phyloP scores from a whole-genome alignment of 2,329 filamentous ascomycete genomes.

The Hypoxylon sp. region DNA sequence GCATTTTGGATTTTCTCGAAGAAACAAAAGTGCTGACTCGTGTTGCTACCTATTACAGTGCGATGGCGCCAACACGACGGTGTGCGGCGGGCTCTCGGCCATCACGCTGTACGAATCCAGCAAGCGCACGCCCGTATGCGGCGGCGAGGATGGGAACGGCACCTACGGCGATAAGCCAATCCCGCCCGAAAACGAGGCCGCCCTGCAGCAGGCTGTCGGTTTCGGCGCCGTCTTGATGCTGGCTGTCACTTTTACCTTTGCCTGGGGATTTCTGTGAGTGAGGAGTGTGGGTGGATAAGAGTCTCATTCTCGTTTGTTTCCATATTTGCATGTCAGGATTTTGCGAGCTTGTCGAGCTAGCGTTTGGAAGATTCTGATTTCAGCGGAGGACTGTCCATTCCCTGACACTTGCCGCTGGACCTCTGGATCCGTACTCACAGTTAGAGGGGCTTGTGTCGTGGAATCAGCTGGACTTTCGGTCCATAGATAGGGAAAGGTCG shows the following conservation, averaged over 20 bases:
- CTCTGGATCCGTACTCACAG: neutral
- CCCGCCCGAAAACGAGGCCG: slow-evolving; percentile 13
- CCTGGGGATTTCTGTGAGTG: slow-evolving; percentile 16
- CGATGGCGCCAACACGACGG: slow-evolving; percentile 63
- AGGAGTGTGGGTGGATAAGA: neutral
- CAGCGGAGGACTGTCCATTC: neutral
- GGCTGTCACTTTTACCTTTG: slow-evolving; percentile 23
- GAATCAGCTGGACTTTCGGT: neutral
- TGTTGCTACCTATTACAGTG: slow-evolving; percentile 52
- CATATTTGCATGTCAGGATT: neutral
- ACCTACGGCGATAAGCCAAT: neutral
- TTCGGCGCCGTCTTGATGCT: slow-evolving; percentile 24
- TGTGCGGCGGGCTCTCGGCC: slow-evolving; percentile 67
- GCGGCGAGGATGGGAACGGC: neutral
- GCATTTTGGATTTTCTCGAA: neutral
- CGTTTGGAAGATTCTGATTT: neutral
- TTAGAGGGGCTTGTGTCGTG: neutral
- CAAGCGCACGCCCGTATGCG: neutral
- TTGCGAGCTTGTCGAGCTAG: slow-evolving; percentile 1
- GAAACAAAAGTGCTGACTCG: neutral
- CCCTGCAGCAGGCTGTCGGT: slow-evolving; percentile 22
- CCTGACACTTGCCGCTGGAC: neutral
- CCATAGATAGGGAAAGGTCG: neutral
- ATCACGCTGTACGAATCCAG: slow-evolving; percentile 59
- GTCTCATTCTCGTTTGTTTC: neutral